A percentile compares a stretch with the other conserved stretches of the same genome.
These are phyloP conservation scores for Strobilomyces echinocephalus DNA, from an alignment of 768 basidiomycete species.

Conservation along the genomic window DNA sequence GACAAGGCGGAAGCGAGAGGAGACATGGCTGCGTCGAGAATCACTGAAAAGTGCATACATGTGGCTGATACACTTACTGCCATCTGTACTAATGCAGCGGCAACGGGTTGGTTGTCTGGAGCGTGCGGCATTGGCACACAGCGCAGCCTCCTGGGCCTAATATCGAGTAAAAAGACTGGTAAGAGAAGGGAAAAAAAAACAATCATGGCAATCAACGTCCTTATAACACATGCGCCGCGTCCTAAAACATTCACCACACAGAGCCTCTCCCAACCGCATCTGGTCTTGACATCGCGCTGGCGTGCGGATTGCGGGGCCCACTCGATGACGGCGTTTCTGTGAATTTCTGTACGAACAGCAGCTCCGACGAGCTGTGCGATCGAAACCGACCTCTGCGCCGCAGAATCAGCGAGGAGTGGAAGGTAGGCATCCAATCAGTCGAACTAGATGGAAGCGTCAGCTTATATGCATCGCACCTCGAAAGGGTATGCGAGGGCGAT, in stretches of 20 bases:
- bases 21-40: slow-evolving; percentile 8
- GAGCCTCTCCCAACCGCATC: slow-evolving; percentile 61
- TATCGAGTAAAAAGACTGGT: too few relatives aligned
- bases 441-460: slow-evolving; percentile 36
- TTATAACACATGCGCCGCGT: slow-evolving; percentile 57
- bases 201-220: slow-evolving; percentile 46
- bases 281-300: too few relatives aligned
- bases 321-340: slow-evolving; percentile 48
- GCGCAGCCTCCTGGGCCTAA: slow-evolving; percentile 56
- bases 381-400: slow-evolving; percentile 24
- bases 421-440: slow-evolving; percentile 32
- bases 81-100: too few relatives aligned
- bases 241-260: slow-evolving; percentile 36
- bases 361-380: slow-evolving; percentile 58
- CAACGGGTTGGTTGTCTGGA: slow-evolving; percentile 55
- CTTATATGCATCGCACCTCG: slow-evolving; percentile 48
- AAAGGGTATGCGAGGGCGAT: slow-evolving; percentile 57
- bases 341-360: slow-evolving; percentile 43
- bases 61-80: slow-evolving; percentile 34
- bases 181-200: too few relatives aligned
- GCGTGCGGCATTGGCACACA: slow-evolving; percentile 60
- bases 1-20: slow-evolving; percentile 41
- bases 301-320: too few relatives aligned
- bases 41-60: slow-evolving; percentile 6
- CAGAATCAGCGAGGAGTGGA: too few relatives aligned